These are phyloP conservation scores for Camelina laxa DNA, from an alignment of 345 rosid species.

Conservation along the genomic window DNA sequence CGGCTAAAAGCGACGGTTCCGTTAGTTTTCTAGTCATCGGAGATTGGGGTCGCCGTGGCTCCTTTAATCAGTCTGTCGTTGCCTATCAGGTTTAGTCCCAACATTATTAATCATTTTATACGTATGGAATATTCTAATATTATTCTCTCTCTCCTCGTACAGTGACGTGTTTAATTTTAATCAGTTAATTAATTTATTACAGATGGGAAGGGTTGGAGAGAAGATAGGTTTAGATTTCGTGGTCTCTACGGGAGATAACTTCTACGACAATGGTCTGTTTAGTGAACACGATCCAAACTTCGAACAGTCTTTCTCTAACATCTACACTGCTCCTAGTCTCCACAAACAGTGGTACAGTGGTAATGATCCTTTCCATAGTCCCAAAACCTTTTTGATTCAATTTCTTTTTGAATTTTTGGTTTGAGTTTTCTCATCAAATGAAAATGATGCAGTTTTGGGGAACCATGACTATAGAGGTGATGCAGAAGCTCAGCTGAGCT, in stretches of 20 bases:
- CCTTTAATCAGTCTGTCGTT: slow-evolving; percentile 67
- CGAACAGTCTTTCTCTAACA: slow-evolving; percentile 63
- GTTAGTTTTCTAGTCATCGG: slow-evolving; percentile 69
- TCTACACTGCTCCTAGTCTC: slow-evolving; percentile 72
- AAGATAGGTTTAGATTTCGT: slow-evolving; percentile 69
- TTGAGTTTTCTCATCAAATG: not conserved
- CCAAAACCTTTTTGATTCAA: not conserved
- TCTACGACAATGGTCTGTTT: slow-evolving; percentile 74
- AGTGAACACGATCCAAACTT: slow-evolving; percentile 59
- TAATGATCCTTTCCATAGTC: not conserved
- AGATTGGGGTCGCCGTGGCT: slow-evolving; percentile 90
- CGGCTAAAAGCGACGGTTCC: slow-evolving; percentile 57
- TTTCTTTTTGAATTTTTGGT: not conserved
- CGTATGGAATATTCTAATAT: slow-evolving; percentile 38
- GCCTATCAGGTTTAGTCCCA: slow-evolving; percentile 59
- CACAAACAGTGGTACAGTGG: slow-evolving; percentile 87
- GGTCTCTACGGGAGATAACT: slow-evolving; percentile 86
- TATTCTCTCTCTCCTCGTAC: slow-evolving; percentile 6
- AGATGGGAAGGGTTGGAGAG: slow-evolving; percentile 84
- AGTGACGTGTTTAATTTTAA: not conserved
- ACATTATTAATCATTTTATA: not conserved
- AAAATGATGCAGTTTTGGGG: slow-evolving; percentile 54
- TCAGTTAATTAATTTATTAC: not conserved
- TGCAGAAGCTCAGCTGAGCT: slow-evolving; percentile 65
- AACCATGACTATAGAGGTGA: slow-evolving; percentile 90